Conservation (phyloP, 176 grass and related monocot species). For the Microstegium vimineum region DNA sequence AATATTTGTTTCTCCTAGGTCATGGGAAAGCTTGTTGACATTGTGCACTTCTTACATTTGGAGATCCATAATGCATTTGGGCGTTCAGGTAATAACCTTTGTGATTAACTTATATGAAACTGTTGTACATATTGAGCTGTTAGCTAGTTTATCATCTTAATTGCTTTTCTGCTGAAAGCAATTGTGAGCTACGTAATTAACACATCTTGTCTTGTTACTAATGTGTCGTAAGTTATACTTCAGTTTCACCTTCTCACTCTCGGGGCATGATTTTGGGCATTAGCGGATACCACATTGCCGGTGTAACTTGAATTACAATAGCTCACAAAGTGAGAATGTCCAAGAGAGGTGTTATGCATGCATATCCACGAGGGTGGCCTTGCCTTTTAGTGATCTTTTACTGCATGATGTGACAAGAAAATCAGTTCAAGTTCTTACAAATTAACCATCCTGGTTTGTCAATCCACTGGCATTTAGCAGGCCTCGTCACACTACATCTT, state of each 20-base stretch:
- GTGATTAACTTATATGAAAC: slow-evolving; percentile 2
- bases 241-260: neutral
- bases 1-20: slow-evolving; percentile 53
- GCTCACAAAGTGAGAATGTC: neutral
- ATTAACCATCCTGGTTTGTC: neutral
- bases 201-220: neutral
- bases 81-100: slow-evolving; percentile 61
- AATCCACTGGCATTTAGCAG: slow-evolving; percentile 11
- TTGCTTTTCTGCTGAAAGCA: slow-evolving; percentile 20
- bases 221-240: neutral
- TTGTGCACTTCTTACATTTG: slow-evolving; percentile 94
- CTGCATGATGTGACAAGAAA: neutral
- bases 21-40: slow-evolving; percentile 93
- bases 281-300: neutral
- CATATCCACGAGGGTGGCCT: neutral
- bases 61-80: slow-evolving; percentile 80
- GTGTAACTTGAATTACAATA: neutral
- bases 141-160: neutral
- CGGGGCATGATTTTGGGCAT: neutral
- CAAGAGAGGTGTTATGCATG: neutral
- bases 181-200: neutral
- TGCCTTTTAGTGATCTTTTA: neutral
- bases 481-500: neutral
- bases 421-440: slow-evolving; percentile 9
- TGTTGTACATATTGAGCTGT: slow-evolving; percentile 13